phyloP scores from a whole-genome alignment of 2,329 filamentous ascomycete species.

The Chaetomium sp. region DNA sequence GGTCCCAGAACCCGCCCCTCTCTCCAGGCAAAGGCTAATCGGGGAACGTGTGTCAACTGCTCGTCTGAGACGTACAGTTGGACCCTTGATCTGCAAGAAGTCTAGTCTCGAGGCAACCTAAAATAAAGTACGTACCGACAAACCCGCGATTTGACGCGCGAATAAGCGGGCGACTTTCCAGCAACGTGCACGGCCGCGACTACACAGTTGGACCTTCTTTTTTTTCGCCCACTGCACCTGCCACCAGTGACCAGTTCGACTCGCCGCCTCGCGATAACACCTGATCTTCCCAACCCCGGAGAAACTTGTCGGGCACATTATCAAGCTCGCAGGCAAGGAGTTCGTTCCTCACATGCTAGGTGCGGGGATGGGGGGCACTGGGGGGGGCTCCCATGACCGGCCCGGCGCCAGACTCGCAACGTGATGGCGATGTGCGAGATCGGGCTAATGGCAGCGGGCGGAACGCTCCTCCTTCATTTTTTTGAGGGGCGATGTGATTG shows the following conservation, averaged over 20 bases:
- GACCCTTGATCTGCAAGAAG: neutral
- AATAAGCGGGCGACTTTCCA: constrained; percentile 1
- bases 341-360: neutral
- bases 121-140: neutral
- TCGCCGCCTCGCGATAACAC: neutral
- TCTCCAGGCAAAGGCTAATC: neutral
- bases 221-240: neutral
- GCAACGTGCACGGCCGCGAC: constrained; percentile 4
- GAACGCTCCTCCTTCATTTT: neutral
- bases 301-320: neutral
- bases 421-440: neutral
- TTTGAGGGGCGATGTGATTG: neutral
- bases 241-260: too few species aligned
- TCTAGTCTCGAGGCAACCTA: neutral
- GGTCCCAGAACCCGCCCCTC: neutral
- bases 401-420: neutral
- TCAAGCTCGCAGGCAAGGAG: neutral
- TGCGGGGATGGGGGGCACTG: too few species aligned
- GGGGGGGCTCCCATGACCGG: neutral
- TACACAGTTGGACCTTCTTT: neutral
- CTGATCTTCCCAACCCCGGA: neutral
- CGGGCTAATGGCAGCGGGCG: neutral
- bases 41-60: constrained; percentile 1
- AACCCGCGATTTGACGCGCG: constrained; percentile 1
- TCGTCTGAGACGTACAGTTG: neutral